Evolutionary conservation across 768 basidiomycete species (phyloP), one percentile per base, ranked within the genome.

Genomic region (Bullera alba): DNA sequence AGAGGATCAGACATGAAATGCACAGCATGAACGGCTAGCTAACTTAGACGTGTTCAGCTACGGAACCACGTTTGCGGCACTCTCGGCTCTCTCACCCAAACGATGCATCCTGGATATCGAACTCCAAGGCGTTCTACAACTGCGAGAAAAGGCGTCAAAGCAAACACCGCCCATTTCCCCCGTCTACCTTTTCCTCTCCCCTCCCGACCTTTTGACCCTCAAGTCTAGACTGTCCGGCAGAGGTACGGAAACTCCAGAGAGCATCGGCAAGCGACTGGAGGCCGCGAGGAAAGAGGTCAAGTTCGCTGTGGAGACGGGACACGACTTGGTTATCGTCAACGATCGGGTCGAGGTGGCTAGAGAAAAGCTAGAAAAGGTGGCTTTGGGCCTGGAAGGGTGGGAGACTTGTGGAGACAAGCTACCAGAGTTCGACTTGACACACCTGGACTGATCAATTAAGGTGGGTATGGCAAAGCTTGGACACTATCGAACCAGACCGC

Each of bases 21-120:
- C n/a, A n/a, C n/a, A n/a, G n/a, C n/a, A n/a, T n/a, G n/a, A n/a
- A n/a, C n/a, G n/a, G n/a, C n/a, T n/a, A n/a, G n/a, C n/a, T n/a
- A n/a, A n/a, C n/a, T n/a, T n/a, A n/a, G n/a, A n/a, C n/a, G n/a
- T 49, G 29, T 27, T 53, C 42, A 69, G 67, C 61, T 97, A 97
- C 66, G 92, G 92, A n/a, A 93, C 91, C 4, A 88, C 84, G 58
- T 82, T 83, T 54, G 77, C 81, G 55, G 83, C 90, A 19, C 81
- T 97, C 26, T 75, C 78, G 28, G 77, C 79, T 26, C 83, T 95
- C 23, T 76, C 79, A 2, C 88, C 87, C 15, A 80, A 79, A 54
- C 81, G 88, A 12, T 96, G 93, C 69, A 84, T 97, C 51, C 79
- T 97, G 32, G 93, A 97, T 69, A 97, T 97, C 51, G 93, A 97